phyloP scores from a whole-genome alignment of 306 rosid genomes.

The Ceratonia siliqua region DNA sequence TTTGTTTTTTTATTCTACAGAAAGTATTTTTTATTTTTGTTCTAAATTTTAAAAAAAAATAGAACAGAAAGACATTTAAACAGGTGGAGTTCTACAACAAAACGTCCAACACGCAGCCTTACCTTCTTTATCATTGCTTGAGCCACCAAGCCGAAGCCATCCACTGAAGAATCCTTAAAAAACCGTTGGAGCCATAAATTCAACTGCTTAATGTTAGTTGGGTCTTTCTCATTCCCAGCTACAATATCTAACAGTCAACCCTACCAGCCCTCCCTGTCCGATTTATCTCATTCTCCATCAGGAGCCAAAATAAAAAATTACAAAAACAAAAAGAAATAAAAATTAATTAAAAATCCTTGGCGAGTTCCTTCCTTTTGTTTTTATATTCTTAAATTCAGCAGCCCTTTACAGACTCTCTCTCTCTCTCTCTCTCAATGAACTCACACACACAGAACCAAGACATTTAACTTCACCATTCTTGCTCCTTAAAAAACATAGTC shows the following conservation, averaged over 20 bases:
- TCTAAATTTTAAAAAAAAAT: too few species aligned
- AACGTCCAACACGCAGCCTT: too few species aligned
- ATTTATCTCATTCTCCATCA: constrained; percentile 26
- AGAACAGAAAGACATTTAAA: too few species aligned
- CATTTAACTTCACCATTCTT: constrained; percentile 18
- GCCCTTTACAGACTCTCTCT: constrained; percentile 29
- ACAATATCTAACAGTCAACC: constrained; percentile 88
- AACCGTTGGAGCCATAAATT: constrained; percentile 64
- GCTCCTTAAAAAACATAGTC: constrained; percentile 38
- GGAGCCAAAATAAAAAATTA: neutral
- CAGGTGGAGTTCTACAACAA: too few species aligned
- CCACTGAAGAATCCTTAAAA: constrained; percentile 33
- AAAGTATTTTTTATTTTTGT: too few species aligned
- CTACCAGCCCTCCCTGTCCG: constrained; percentile 58
- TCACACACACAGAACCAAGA: neutral
- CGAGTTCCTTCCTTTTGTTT: constrained; percentile 69
- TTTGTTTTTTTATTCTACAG: too few species aligned
- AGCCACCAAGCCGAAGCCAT: too few species aligned
- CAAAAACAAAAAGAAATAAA: neutral
- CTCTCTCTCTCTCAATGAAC: constrained; percentile 21
- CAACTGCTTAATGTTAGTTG: constrained; percentile 75
- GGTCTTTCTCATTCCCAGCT: constrained; percentile 29
- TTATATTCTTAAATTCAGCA: constrained; percentile 80
- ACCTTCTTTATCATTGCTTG: too few species aligned
- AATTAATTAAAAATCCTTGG: constrained; percentile 8